Conservation (phyloP, 2,329 filamentous ascomycete genomes). For the Apiospora hydei region DNA sequence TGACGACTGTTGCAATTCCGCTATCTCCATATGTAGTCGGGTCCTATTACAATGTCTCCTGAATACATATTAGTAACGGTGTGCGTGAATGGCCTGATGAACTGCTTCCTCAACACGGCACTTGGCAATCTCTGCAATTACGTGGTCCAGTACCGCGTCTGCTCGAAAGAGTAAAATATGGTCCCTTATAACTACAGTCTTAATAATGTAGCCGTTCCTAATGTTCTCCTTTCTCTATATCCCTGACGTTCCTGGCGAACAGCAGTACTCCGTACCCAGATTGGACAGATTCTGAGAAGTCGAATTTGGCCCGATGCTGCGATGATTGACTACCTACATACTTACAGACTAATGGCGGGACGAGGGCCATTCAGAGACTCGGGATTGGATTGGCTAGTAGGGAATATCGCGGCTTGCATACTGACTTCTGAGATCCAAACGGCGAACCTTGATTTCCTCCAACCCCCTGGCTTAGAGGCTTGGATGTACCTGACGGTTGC, state of each 20-base stretch:
- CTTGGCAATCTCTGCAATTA: not conserved
- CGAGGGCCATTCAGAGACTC: not conserved
- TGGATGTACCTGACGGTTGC: not conserved
- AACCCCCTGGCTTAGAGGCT: not conserved
- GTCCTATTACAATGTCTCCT: conserved; percentile 18
- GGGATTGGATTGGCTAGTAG: conserved; percentile 5
- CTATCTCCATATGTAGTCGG: conserved; percentile 15
- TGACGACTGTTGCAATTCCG: conserved; percentile 14
- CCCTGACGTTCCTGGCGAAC: not conserved
- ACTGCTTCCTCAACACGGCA: not conserved
- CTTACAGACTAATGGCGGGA: not conserved
- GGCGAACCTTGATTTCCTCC: conserved; percentile 9
- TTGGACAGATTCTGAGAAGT: not conserved
- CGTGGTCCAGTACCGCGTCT: not conserved
- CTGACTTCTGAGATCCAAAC: conserved; percentile 16
- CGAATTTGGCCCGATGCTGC: not conserved
- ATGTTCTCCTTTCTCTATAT: not conserved
- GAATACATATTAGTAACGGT: conserved; percentile 8
- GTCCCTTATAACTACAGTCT: not conserved
- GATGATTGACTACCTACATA: not conserved
- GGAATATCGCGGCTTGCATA: conserved; percentile 20
- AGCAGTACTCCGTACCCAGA: not conserved
- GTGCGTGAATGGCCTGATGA: conserved; percentile 20
- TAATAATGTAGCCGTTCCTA: not conserved
- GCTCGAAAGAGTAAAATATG: not conserved